Evolutionary conservation across 306 rosid genomes (phyloP).

Genomic region (Pyrus pyrifolia): DNA sequence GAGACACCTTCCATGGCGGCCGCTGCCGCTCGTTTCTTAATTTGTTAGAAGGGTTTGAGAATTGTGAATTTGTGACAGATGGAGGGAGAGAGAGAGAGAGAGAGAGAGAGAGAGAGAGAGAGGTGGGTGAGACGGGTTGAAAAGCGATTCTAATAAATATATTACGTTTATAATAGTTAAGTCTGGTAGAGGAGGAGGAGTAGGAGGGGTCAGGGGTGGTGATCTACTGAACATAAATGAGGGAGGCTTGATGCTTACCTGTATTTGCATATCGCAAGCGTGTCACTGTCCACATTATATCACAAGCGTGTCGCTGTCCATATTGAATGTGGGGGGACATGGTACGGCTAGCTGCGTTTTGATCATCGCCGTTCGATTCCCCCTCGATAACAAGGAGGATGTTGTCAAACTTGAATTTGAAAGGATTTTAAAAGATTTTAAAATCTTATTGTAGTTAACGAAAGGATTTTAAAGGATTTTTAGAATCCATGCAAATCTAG

Average conservation of each 20-base stretch:
- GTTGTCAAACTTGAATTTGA: no score
- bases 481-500: no score
- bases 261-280: neutral
- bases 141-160: neutral
- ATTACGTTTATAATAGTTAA: neutral
- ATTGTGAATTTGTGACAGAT: no score
- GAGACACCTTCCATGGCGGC: conserved; percentile 51
- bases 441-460: no score
- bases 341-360: neutral
- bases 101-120: neutral
- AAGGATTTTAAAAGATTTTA: no score
- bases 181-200: no score
- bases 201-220: neutral
- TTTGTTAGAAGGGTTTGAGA: neutral
- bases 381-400: no score
- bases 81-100: neutral
- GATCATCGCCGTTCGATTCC: neutral
- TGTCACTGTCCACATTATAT: neutral
- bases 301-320: conserved; percentile 1
- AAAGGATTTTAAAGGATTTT: no score
- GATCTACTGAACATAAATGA: conserved; percentile 12
- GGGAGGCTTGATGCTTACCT: neutral
- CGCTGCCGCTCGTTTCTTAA: neutral
- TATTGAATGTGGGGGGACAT: neutral
- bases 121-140: neutral